A percentile compares a stretch with the other conserved stretches of the same genome.
Evolutionary conservation across 1,284 basidiomycete genomes (phyloP).

Genomic region (Testicularia cyperi): DNA sequence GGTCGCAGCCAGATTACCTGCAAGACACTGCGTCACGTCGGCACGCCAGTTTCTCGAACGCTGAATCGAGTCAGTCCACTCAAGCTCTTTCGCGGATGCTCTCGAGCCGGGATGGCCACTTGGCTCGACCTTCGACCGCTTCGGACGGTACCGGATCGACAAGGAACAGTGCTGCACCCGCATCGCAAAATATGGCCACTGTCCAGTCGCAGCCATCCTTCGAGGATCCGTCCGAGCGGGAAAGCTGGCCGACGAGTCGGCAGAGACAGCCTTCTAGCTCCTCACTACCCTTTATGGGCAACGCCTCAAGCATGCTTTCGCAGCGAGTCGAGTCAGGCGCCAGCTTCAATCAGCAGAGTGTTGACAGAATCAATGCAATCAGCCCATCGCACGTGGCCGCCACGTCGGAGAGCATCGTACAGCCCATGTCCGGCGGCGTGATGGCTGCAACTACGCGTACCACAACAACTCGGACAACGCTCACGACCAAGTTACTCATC

Average conservation of each 20-base stretch:
- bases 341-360: too few relatives aligned
- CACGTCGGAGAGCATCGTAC: constrained; percentile 19
- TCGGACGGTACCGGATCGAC: not conserved
- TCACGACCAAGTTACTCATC: constrained; percentile 11
- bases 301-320: too few relatives aligned
- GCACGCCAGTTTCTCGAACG: constrained; percentile 40
- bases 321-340: not conserved
- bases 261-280: too few relatives aligned
- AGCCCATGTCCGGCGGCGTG: constrained; percentile 8
- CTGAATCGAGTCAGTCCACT: constrained; percentile 21
- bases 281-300: too few relatives aligned
- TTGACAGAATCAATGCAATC: too few relatives aligned
- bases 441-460: constrained; percentile 34
- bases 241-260: constrained; percentile 44
- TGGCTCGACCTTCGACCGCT: constrained; percentile 1
- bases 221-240: constrained; percentile 35
- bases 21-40: too few relatives aligned
- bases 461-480: constrained; percentile 18
- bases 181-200: constrained; percentile 16
- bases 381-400: constrained; percentile 14
- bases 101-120: too few relatives aligned
- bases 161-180: constrained; percentile 1
- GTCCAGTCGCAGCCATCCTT: constrained; percentile 10
- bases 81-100: constrained; percentile 10
- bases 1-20: constrained; percentile 12